Evolutionary conservation across 495 filamentous ascomycete species (phyloP), one percentile per base, ranked within the genome.

Genomic region (Penicillium pulvis): DNA sequence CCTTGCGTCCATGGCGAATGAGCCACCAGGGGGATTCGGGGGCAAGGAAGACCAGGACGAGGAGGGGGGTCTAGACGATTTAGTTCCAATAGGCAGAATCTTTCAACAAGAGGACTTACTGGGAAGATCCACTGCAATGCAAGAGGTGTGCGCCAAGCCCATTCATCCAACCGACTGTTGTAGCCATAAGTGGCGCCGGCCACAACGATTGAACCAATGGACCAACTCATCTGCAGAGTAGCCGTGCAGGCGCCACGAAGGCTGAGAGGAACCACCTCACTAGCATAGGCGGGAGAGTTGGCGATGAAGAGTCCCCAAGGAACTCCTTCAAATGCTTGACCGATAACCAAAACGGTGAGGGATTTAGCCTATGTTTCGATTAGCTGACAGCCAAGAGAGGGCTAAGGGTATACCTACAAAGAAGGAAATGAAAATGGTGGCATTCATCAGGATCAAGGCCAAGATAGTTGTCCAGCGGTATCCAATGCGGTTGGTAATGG

Each of bases 11-110:
- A 61, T 82, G 85, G 7, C 90, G 83, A 42, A 92, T 85, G 4
- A 91, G 82, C 90, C 90, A 92, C 89, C 88, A 93, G 0, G 90
- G 90, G 2, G 81, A 85, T 68, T 93, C 90, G 2, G 90, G 90
- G 0, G 88, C 88, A 11, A 90, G 81, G 33, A 75, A 78, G 57
- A 90, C 82, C 11, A 86, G 87, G 35, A 90, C 76, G 44, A 88
- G 80, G 6, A 93, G 76, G 0, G 88, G 88, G 0, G 87, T 66
- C 0, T n/a, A 90, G 79, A 4, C 86, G 86, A 4, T 85, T 78
- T 28, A 53, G 51, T 12, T 19, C 16, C 28, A 11, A 2, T 14
- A 12, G 17, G 17, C 51, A 44, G 3, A 16, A 30, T 39, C 0
- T 17, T 12, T 19, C 11, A 26, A 4, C 3, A 24, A 28, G 11